Conservation (phyloP, 2,329 filamentous ascomycete genomes). For the Epichloe typhina region DNA sequence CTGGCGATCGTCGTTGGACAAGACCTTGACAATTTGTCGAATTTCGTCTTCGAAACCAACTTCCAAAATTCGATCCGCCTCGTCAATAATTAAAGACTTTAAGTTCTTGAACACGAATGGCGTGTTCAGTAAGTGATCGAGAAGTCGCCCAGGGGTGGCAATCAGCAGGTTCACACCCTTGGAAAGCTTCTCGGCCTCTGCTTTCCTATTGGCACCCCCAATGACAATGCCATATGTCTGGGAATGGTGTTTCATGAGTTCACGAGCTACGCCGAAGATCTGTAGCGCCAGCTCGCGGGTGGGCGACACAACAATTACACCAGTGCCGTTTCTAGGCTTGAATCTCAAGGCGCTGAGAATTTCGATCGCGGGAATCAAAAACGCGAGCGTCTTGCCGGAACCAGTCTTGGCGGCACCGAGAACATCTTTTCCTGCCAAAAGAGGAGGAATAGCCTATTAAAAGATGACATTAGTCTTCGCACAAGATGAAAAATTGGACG, state of each 20-base stretch:
- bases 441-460: conserved; percentile 58
- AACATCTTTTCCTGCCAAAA: conserved; percentile 81
- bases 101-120: conserved; percentile 88
- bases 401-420: conserved; percentile 93
- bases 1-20: conserved; percentile 76
- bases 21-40: conserved; percentile 87
- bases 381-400: conserved; percentile 89
- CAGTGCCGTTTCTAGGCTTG: conserved; percentile 88
- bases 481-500: neutral
- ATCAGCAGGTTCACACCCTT: conserved; percentile 94
- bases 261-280: conserved; percentile 88
- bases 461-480: neutral
- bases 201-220: conserved; percentile 79
- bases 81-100: conserved; percentile 85
- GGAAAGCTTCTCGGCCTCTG: conserved; percentile 83
- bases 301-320: conserved; percentile 83
- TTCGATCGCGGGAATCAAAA: conserved; percentile 87
- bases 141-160: conserved; percentile 79
- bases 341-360: conserved; percentile 83
- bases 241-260: conserved; percentile 88
- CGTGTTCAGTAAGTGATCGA: conserved; percentile 91
- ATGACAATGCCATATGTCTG: conserved; percentile 93
- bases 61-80: conserved; percentile 92
- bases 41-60: conserved; percentile 99
- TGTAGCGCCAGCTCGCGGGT: conserved; percentile 90